phyloP scores from a whole-genome alignment of 768 basidiomycete genomes.

The Mycena pura region DNA sequence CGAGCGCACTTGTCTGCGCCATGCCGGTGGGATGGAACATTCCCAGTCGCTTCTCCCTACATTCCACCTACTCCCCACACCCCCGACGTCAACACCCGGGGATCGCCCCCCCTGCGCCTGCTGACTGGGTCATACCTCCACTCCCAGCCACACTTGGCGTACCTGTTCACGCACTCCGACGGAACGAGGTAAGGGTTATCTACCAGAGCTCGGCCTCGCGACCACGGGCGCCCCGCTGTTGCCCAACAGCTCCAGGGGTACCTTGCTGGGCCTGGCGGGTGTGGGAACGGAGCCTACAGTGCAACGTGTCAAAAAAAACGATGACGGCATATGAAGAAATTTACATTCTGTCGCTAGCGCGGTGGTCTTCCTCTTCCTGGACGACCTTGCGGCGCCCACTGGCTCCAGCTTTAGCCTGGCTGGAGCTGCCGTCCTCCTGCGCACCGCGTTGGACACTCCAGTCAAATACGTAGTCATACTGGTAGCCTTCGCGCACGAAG shows the following conservation, averaged over 20 bases:
- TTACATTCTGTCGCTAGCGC: slow-evolving; percentile 84
- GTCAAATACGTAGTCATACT: slow-evolving; percentile 99
- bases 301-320: slow-evolving; percentile 26
- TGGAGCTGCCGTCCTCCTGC: slow-evolving; percentile 68
- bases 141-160: slow-evolving; percentile 54
- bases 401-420: slow-evolving; percentile 66
- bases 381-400: slow-evolving; percentile 79
- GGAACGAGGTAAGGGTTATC: slow-evolving; percentile 37
- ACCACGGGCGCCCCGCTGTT: slow-evolving; percentile 50
- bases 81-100: slow-evolving; percentile 5
- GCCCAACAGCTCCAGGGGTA: slow-evolving; percentile 55
- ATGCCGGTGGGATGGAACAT: slow-evolving; percentile 8
- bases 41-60: slow-evolving; percentile 19
- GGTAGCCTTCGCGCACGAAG: slow-evolving; percentile 96
- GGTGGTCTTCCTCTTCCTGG: slow-evolving; percentile 86
- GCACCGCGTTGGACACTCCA: slow-evolving; percentile 90
- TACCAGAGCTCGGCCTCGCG: slow-evolving; percentile 65
- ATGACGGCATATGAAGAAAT: slow-evolving; percentile 38
- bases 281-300: slow-evolving; percentile 81
- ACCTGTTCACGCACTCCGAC: slow-evolving; percentile 41
- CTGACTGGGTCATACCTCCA: slow-evolving; percentile 35
- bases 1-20: slow-evolving; percentile 6
- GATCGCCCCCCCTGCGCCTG: slow-evolving; percentile 15
- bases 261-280: slow-evolving; percentile 81
- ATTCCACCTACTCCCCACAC: slow-evolving; percentile 15